Percentiles rank a stretch among this genome's conserved stretches.
phyloP scores from a whole-genome alignment of 2,329 filamentous ascomycete species.

The Fusarium palustre region DNA sequence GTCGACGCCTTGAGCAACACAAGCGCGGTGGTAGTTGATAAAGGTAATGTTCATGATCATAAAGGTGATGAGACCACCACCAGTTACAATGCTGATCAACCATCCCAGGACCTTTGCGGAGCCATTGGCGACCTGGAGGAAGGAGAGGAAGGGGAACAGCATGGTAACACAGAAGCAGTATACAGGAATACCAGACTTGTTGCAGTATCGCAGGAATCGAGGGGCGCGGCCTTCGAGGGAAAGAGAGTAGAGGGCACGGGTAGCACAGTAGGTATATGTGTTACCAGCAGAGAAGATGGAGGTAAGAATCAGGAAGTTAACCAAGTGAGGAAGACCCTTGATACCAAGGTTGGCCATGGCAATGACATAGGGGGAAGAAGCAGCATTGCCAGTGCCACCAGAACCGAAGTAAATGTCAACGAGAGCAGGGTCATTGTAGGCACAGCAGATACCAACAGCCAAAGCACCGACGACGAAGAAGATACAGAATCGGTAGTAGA shows the following conservation, averaged over 20 bases:
- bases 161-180: conserved; percentile 66
- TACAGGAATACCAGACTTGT: conserved; percentile 69
- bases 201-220: conserved; percentile 67
- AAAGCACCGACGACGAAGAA: conserved; percentile 57
- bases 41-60: conserved; percentile 63
- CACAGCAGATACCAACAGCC: conserved; percentile 67
- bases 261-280: conserved; percentile 60
- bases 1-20: conserved; percentile 62
- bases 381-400: conserved; percentile 57
- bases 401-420: conserved; percentile 59
- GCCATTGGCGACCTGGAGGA: conserved; percentile 61
- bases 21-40: conserved; percentile 62
- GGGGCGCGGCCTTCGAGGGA: conserved; percentile 62
- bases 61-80: conserved; percentile 69
- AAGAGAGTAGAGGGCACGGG: conserved; percentile 62
- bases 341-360: conserved; percentile 65
- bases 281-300: conserved; percentile 50
- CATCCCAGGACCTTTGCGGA: conserved; percentile 63
- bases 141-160: conserved; percentile 63
- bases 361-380: conserved; percentile 57
- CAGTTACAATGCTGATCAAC: conserved; percentile 66
- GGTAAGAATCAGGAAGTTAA: conserved; percentile 64
- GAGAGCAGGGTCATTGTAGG: conserved; percentile 69
- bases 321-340: conserved; percentile 63
- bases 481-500: conserved; percentile 62